Conservation (phyloP, 345 rosid genomes). For the Hypericum androsaemum region DNA sequence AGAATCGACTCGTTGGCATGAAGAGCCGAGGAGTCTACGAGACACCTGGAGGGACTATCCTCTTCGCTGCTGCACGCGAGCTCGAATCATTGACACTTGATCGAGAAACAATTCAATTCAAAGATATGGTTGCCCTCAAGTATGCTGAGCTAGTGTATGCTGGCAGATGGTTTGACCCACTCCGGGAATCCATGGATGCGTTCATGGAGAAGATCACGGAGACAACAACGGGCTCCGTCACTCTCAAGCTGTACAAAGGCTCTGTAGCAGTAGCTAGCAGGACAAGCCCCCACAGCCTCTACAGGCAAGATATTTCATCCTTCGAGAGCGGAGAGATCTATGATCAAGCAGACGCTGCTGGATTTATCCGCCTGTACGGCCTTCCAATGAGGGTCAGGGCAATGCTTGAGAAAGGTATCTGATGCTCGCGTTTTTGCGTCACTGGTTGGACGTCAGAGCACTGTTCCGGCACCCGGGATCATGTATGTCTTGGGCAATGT, state of each 20-base stretch:
- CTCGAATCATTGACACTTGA: conserved; percentile 84
- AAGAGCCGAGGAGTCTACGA: conserved; percentile 96
- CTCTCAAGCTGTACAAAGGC: conserved; percentile 74
- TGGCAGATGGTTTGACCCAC: conserved; percentile 91
- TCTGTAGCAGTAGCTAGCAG: conserved; percentile 54
- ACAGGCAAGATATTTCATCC: conserved; percentile 82
- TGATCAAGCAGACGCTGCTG: conserved; percentile 90
- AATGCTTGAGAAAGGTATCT: conserved; percentile 58
- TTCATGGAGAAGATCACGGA: conserved; percentile 76
- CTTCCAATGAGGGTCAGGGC: conserved; percentile 82
- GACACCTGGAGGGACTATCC: conserved; percentile 95
- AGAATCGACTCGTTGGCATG: conserved; percentile 91
- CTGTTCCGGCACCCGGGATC: too few species aligned
- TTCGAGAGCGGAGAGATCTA: conserved; percentile 77
- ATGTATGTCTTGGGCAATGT: too few species aligned
- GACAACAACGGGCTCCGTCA: conserved; percentile 66
- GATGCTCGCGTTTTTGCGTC: not conserved
- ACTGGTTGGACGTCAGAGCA: too few species aligned
- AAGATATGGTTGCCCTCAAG: conserved; percentile 67
- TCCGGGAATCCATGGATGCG: conserved; percentile 71
- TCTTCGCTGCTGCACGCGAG: conserved; percentile 63
- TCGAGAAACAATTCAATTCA: conserved; percentile 68
- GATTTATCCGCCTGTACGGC: conserved; percentile 67
- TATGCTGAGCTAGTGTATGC: conserved; percentile 91
- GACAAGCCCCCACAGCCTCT: conserved; percentile 61